phyloP scores from a whole-genome alignment of 83 land plant genomes.

The Picea engelmannii region DNA sequence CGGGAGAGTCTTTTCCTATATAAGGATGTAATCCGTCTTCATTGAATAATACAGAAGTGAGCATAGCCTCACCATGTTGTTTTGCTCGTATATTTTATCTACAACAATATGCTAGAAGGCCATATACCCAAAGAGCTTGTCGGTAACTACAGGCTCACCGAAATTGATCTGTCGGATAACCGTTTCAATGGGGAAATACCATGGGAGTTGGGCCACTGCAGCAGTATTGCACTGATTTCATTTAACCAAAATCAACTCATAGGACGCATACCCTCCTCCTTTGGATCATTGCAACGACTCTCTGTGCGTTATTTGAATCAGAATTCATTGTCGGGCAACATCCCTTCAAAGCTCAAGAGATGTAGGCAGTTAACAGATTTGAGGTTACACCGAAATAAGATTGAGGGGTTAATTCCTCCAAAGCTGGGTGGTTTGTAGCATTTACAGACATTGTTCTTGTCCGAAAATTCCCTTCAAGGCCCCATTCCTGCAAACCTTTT shows the following conservation, averaged over 20 bases:
- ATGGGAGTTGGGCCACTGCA: no score
- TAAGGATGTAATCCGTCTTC: no score
- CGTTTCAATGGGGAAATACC: no score
- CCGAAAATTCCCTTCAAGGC: constrained; percentile 29
- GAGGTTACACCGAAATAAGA: constrained; percentile 28
- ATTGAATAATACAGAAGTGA: no score
- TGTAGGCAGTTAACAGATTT: no score
- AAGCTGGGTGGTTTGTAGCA: background rate
- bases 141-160: constrained; percentile 26
- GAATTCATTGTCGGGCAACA: constrained; percentile 43
- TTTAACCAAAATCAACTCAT: no score
- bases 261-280: no score
- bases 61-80: no score
- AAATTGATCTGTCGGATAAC: background rate
- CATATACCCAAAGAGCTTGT: constrained; percentile 42
- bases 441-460: no score
- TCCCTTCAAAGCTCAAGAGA: background rate
- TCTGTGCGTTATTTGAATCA: constrained; percentile 23
- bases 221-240: no score
- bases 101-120: constrained; percentile 52
- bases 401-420: constrained; percentile 63
- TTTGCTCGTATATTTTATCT: no score
- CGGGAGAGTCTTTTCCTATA: no score
- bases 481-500: constrained; percentile 57
- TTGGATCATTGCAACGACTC: constrained; percentile 7